phyloP scores from a whole-genome alignment of 768 basidiomycete genomes.

The Leccinum obscurum region DNA sequence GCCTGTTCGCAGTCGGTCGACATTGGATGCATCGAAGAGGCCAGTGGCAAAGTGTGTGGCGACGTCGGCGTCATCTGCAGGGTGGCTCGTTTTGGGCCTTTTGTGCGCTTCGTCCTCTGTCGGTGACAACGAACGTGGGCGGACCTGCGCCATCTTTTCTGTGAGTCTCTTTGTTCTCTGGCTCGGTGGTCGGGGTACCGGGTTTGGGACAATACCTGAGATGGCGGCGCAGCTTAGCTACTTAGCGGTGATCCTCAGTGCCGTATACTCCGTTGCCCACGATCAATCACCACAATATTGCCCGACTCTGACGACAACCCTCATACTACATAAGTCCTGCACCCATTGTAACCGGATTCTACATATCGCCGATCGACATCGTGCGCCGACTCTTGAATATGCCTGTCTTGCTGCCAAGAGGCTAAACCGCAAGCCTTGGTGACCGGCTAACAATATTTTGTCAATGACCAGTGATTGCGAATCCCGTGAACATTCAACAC shows the following conservation, averaged over 20 bases:
- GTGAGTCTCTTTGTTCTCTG: background rate
- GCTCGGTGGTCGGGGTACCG: background rate
- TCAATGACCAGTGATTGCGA: background rate
- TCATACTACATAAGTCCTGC: too few species aligned
- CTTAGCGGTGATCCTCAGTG: background rate
- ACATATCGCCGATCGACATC: background rate
- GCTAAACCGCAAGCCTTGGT: too few species aligned
- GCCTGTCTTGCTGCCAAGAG: background rate
- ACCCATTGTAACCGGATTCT: background rate
- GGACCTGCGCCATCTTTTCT: conserved; percentile 45
- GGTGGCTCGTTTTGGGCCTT: conserved; percentile 39
- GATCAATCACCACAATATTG: background rate
- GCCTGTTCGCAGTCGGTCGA: conserved; percentile 51
- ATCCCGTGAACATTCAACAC: background rate
- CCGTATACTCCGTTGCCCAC: background rate
- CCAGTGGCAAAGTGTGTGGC: conserved; percentile 33
- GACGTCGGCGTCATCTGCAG: conserved; percentile 15
- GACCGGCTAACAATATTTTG: background rate
- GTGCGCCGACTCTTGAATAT: background rate
- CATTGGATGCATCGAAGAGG: conserved; percentile 57
- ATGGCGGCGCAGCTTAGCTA: conserved; percentile 1
- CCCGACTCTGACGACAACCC: background rate
- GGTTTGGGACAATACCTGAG: background rate
- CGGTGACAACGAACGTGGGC: conserved; percentile 47
- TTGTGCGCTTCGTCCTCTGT: conserved; percentile 32